Conservation (phyloP, 805 yeast genomes). For the Yamadazyma laniorum region DNA sequence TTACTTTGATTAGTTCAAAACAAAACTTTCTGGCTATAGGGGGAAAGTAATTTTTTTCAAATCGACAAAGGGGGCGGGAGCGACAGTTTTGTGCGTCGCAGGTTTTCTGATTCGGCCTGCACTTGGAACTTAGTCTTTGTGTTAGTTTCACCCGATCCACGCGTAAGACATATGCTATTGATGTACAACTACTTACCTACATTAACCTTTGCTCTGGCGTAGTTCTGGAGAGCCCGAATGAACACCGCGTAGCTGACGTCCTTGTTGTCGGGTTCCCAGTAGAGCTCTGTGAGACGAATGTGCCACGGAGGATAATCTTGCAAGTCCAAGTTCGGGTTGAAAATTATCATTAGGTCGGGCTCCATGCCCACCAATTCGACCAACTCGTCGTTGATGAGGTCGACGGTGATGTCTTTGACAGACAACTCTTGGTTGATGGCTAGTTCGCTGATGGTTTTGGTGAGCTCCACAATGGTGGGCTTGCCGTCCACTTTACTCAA, state of each 20-base stretch:
- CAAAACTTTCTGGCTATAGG: slow-evolving; percentile 7
- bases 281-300: slow-evolving; percentile 82
- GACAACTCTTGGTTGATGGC: slow-evolving; percentile 59
- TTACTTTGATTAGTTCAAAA: slow-evolving; percentile 3
- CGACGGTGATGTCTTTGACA: slow-evolving; percentile 67
- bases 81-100: slow-evolving; percentile 5
- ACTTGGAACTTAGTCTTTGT: slow-evolving; percentile 3
- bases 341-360: slow-evolving; percentile 83
- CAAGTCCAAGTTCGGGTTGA: slow-evolving; percentile 82
- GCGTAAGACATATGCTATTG: slow-evolving; percentile 1
- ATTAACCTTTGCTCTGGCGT: slow-evolving; percentile 78
- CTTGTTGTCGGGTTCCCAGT: slow-evolving; percentile 84
- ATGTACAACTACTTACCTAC: slow-evolving; percentile 61
- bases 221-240: slow-evolving; percentile 71
- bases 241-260: slow-evolving; percentile 81
- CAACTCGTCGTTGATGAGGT: slow-evolving; percentile 71
- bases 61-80: slow-evolving; percentile 13
- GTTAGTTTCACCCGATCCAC: slow-evolving; percentile 4
- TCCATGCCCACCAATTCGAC: slow-evolving; percentile 80
- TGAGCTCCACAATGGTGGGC: slow-evolving; percentile 82
- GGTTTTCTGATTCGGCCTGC: slow-evolving; percentile 8
- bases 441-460: slow-evolving; percentile 80
- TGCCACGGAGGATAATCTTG: slow-evolving; percentile 99
- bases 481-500: slow-evolving; percentile 82
- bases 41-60: slow-evolving; percentile 9